Evolutionary conservation across 805 yeast species (phyloP).

Genomic region (Pichia manshurica): DNA sequence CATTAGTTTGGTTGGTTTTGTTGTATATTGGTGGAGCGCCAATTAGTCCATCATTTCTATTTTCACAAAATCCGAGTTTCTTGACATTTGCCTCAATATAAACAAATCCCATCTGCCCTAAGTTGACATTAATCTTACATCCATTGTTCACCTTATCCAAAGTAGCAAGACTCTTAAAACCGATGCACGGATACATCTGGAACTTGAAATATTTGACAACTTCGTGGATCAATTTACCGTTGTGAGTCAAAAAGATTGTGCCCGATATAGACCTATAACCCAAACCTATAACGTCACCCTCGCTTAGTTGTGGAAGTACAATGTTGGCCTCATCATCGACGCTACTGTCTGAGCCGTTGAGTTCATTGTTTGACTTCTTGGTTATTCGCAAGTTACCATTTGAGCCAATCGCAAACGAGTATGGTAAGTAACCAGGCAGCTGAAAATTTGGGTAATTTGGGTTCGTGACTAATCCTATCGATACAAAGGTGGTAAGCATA

Average conservation of each 20-base stretch:
- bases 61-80: slow-evolving; percentile 51
- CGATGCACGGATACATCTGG: slow-evolving; percentile 50
- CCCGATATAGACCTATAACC: slow-evolving; percentile 47
- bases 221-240: slow-evolving; percentile 49
- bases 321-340: slow-evolving; percentile 39
- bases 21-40: slow-evolving; percentile 37
- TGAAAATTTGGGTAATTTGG: slow-evolving; percentile 68
- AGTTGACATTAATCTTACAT: slow-evolving; percentile 52
- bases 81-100: slow-evolving; percentile 79
- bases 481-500: slow-evolving; percentile 44
- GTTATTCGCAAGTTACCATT: slow-evolving; percentile 60
- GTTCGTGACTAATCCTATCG: slow-evolving; percentile 62
- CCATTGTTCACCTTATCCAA: slow-evolving; percentile 31
- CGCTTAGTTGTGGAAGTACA: slow-evolving; percentile 45
- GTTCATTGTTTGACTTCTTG: neutral
- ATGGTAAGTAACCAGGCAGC: slow-evolving; percentile 66
- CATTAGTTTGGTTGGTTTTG: slow-evolving; percentile 30
- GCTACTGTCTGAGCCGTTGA: slow-evolving; percentile 38
- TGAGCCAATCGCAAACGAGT: slow-evolving; percentile 68
- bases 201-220: slow-evolving; percentile 43
- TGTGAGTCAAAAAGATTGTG: slow-evolving; percentile 47
- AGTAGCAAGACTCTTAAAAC: slow-evolving; percentile 34
- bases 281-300: slow-evolving; percentile 51
- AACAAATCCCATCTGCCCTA: slow-evolving; percentile 87
- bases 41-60: slow-evolving; percentile 35